phyloP scores from a whole-genome alignment of 495 filamentous ascomycete genomes.

The Hypoxylon crocopeplum region DNA sequence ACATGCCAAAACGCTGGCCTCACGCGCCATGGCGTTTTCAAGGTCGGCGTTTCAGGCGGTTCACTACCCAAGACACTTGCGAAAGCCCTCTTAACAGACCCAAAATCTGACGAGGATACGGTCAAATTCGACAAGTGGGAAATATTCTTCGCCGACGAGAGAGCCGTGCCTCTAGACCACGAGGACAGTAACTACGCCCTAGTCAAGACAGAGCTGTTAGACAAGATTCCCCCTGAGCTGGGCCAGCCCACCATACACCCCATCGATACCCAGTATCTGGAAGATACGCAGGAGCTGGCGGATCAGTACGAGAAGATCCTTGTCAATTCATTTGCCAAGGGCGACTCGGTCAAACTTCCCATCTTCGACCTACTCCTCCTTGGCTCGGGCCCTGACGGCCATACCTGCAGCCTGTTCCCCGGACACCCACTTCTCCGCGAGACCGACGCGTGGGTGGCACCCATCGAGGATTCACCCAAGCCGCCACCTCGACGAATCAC shows the following conservation, averaged over 20 bases:
- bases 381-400: conserved; percentile 93
- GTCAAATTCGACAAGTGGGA: conserved; percentile 89
- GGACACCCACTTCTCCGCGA: conserved; percentile 86
- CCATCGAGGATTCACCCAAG: conserved; percentile 92
- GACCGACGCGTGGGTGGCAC: conserved; percentile 87
- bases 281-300: conserved; percentile 89
- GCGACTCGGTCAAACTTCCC: conserved; percentile 87
- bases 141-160: conserved; percentile 98
- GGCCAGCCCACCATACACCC: conserved; percentile 75
- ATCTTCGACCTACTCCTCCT: conserved; percentile 94
- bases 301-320: conserved; percentile 93
- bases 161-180: conserved; percentile 89
- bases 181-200: conserved; percentile 92
- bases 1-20: conserved; percentile 78
- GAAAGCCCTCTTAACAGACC: conserved; percentile 70
- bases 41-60: conserved; percentile 91
- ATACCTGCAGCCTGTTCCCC: conserved; percentile 96
- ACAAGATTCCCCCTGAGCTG: conserved; percentile 76
- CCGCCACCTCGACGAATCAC: conserved; percentile 91
- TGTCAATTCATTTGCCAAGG: conserved; percentile 79
- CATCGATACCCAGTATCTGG: conserved; percentile 74
- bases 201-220: conserved; percentile 83
- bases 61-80: conserved; percentile 90
- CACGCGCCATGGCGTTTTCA: conserved; percentile 81
- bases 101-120: conserved; percentile 65